Conservation (phyloP, 768 basidiomycete species). For the Podaxis pistillaris region DNA sequence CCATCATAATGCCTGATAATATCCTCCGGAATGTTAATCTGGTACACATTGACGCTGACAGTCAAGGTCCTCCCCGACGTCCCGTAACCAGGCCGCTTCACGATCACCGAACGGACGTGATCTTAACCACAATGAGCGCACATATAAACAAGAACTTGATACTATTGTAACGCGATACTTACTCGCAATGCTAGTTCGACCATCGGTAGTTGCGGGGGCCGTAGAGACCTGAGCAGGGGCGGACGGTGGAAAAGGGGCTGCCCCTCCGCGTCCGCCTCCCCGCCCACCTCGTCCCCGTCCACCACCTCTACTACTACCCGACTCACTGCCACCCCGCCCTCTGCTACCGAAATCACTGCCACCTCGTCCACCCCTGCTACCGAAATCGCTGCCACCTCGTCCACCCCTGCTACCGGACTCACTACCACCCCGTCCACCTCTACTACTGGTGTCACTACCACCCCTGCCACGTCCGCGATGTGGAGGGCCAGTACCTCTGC, state of each 20-base stretch:
- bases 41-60: slow-evolving; percentile 64
- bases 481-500: slow-evolving; percentile 21
- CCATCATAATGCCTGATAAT: slow-evolving; percentile 82
- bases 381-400: slow-evolving; percentile 12
- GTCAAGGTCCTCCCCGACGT: slow-evolving; percentile 40
- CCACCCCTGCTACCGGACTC: slow-evolving; percentile 23
- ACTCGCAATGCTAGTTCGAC: slow-evolving; percentile 7
- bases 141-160: background rate
- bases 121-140: slow-evolving; percentile 6
- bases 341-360: background rate
- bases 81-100: slow-evolving; percentile 66
- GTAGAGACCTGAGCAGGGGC: background rate
- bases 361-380: slow-evolving; percentile 26
- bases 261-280: slow-evolving; percentile 15
- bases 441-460: background rate
- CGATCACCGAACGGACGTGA: slow-evolving; percentile 57
- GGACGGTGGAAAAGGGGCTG: slow-evolving; percentile 25
- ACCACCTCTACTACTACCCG: slow-evolving; percentile 25
- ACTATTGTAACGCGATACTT: background rate
- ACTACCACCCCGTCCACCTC: slow-evolving; percentile 13
- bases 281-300: background rate
- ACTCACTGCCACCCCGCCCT: slow-evolving; percentile 11
- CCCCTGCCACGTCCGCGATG: slow-evolving; percentile 28
- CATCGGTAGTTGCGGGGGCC: background rate
- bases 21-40: slow-evolving; percentile 54